Evolutionary conservation across 2,329 filamentous ascomycete species (phyloP).

Genomic region (Aspergillus carbonarius): DNA sequence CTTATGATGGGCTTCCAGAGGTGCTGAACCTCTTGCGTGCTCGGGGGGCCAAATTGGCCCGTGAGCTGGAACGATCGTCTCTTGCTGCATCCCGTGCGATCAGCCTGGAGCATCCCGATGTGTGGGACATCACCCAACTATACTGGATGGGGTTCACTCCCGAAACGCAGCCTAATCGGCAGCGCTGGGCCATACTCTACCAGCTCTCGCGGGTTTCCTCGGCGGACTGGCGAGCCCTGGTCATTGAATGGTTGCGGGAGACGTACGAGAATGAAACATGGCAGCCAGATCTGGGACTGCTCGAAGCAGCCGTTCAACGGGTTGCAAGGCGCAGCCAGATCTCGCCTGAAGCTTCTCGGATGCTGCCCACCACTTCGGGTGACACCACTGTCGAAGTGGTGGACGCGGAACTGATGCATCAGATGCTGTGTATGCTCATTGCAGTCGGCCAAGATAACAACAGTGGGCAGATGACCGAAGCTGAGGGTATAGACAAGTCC

Average conservation of each 20-base stretch:
- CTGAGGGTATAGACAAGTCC: no score
- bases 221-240: not conserved
- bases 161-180: constrained; percentile 19
- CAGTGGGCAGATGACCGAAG: not conserved
- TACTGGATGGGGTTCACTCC: constrained; percentile 19
- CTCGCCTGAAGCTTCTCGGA: not conserved
- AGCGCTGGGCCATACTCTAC: constrained; percentile 22
- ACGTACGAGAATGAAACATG: not conserved
- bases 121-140: constrained; percentile 20
- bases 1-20: constrained; percentile 15
- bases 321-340: not conserved
- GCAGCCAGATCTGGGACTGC: not conserved
- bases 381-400: not conserved
- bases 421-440: not conserved
- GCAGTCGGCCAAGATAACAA: not conserved
- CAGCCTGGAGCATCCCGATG: constrained; percentile 15
- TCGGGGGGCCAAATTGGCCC: constrained; percentile 19
- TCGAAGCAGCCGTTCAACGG: not conserved
- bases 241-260: not conserved
- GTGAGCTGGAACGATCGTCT: constrained; percentile 15
- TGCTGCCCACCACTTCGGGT: no score
- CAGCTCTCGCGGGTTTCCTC: not conserved
- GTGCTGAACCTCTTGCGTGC: constrained; percentile 19
- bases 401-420: not conserved
- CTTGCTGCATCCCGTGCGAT: constrained; percentile 1